Percentiles rank a stretch among this genome's conserved stretches.
Conservation (phyloP, 140 eudicot genomes). For the Bidens hawaiensis region DNA sequence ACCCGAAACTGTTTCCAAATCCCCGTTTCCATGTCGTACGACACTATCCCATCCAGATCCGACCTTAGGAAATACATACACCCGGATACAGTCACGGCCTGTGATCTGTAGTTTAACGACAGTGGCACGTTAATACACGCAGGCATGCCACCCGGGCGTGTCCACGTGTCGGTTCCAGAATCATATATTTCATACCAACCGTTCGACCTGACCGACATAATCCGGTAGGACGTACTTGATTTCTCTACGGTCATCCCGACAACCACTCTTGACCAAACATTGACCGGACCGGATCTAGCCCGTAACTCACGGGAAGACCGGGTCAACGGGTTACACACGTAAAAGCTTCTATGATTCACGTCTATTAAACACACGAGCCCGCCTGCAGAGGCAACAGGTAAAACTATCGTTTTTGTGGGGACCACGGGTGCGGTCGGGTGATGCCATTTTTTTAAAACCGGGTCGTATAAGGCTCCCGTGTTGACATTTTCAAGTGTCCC, state of each 20-base stretch:
- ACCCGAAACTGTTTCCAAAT: conserved; percentile 70
- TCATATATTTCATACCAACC: conserved; percentile 80
- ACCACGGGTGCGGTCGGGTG: conserved; percentile 63
- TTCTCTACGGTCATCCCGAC: conserved; percentile 59
- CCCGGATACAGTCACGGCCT: conserved; percentile 48
- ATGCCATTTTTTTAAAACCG: conserved; percentile 77
- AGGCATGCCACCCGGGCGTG: conserved; percentile 63
- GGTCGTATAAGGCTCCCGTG: conserved; percentile 79
- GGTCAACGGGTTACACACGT: conserved; percentile 84
- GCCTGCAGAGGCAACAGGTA: conserved; percentile 92
- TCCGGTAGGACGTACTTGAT: conserved; percentile 47
- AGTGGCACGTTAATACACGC: conserved; percentile 61
- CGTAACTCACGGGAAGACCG: conserved; percentile 72
- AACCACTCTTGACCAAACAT: conserved; percentile 88
- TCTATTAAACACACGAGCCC: conserved; percentile 91
- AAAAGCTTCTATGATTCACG: conserved; percentile 72
- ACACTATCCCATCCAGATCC: conserved; percentile 81
- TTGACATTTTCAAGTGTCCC: conserved; percentile 67
- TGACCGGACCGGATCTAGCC: conserved; percentile 62
- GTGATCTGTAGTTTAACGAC: conserved; percentile 80
- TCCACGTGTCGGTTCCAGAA: conserved; percentile 53
- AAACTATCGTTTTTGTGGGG: conserved; percentile 66
- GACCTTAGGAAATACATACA: conserved; percentile 68
- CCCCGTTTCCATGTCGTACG: conserved; percentile 49
- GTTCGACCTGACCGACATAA: conserved; percentile 78